Percentiles rank a stretch among this genome's conserved stretches.
phyloP scores from a whole-genome alignment of 352 stramenopile genomes.

The Phytopythium chamaehyphon region DNA sequence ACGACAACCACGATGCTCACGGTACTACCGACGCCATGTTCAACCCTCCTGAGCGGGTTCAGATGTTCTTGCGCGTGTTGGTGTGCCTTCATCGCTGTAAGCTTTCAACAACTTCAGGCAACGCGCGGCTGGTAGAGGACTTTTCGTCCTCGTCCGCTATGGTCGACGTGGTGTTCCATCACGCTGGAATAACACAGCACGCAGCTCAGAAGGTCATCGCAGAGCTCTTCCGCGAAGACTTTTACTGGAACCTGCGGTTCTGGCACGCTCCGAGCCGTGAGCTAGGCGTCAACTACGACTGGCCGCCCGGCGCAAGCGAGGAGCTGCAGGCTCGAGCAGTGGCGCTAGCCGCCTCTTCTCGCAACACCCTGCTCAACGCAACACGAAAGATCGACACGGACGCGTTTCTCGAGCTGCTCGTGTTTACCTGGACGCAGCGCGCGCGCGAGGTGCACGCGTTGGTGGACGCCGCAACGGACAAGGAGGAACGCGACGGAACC shows the following conservation, averaged over 20 bases:
- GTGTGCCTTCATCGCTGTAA: conserved; percentile 64
- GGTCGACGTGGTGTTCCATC: conserved; percentile 64
- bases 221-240: conserved; percentile 72
- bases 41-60: conserved; percentile 65
- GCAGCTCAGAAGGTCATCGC: conserved; percentile 49
- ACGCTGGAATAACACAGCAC: conserved; percentile 53
- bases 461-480: conserved; percentile 58
- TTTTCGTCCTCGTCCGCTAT: conserved; percentile 9
- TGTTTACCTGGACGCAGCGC: conserved; percentile 60
- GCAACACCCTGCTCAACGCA: conserved; percentile 47
- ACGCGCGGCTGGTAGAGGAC: conserved; percentile 22
- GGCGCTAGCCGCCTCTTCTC: conserved; percentile 33
- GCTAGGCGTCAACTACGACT: conserved; percentile 45
- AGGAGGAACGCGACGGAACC: conserved; percentile 30
- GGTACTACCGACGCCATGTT: conserved; percentile 26
- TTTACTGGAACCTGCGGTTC: conserved; percentile 80
- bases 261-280: conserved; percentile 58
- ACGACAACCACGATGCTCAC: neutral
- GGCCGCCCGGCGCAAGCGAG: conserved; percentile 36
- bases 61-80: conserved; percentile 62
- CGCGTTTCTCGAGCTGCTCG: conserved; percentile 58
- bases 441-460: conserved; percentile 36
- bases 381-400: conserved; percentile 76
- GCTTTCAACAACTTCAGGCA: conserved; percentile 15
- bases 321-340: conserved; percentile 63